Evolutionary conservation across 2,329 filamentous ascomycete genomes (phyloP).

Genomic region (Magnaporthiopsis incrustans): DNA sequence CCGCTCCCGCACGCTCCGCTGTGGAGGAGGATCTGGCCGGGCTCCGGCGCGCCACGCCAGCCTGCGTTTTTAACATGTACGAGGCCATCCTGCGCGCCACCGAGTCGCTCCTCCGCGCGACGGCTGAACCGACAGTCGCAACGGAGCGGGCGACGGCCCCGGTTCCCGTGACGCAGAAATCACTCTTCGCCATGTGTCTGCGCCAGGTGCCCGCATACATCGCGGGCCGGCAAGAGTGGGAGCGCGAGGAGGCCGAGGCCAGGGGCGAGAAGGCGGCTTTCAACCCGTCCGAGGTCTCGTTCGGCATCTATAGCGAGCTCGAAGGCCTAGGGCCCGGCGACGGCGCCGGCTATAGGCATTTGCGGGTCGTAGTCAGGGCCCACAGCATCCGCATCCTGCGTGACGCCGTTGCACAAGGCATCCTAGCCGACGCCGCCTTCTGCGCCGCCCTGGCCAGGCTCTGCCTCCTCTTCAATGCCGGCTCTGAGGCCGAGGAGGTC

Average conservation of each 20-base stretch:
- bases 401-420: slow-evolving; percentile 31
- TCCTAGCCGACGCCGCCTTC: slow-evolving; percentile 34
- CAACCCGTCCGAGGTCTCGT: slow-evolving; percentile 29
- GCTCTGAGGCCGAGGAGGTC: slow-evolving; percentile 32
- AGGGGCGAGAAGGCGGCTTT: slow-evolving; percentile 27
- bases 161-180: slow-evolving; percentile 19
- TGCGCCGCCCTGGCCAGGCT: slow-evolving; percentile 32
- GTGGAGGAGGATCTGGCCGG: slow-evolving; percentile 26
- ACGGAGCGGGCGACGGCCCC: slow-evolving; percentile 3
- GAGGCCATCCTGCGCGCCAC: slow-evolving; percentile 37
- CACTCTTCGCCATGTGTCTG: slow-evolving; percentile 41
- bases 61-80: slow-evolving; percentile 27
- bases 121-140: slow-evolving; percentile 14
- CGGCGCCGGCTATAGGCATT: slow-evolving; percentile 35
- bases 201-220: slow-evolving; percentile 40
- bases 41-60: slow-evolving; percentile 23
- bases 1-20: slow-evolving; percentile 10
- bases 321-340: slow-evolving; percentile 29
- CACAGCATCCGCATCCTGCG: slow-evolving; percentile 36
- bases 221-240: slow-evolving; percentile 33
- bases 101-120: slow-evolving; percentile 35
- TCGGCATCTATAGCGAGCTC: slow-evolving; percentile 39
- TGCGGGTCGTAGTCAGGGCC: slow-evolving; percentile 35
- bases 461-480: slow-evolving; percentile 27
- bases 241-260: slow-evolving; percentile 28